Conservation (phyloP, 305 asterid genomes). For the Withania somnifera region DNA sequence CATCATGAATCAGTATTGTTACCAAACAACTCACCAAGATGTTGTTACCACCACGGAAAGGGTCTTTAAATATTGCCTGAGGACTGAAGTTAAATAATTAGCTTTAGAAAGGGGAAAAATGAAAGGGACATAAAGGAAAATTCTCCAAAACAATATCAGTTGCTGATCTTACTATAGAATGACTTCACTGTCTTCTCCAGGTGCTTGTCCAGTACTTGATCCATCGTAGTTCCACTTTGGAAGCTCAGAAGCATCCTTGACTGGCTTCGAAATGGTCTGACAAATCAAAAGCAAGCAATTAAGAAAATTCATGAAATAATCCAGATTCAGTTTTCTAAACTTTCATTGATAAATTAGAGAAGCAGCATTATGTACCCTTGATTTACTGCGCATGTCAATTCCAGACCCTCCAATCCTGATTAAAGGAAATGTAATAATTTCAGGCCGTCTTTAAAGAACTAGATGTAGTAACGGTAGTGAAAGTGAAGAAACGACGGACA, state of each 20-base stretch:
- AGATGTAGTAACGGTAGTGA: not conserved
- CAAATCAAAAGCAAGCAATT: conserved; percentile 1
- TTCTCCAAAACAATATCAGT: not conserved
- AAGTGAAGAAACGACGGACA: not conserved
- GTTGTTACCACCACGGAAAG: conserved; percentile 94
- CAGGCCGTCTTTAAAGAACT: not conserved
- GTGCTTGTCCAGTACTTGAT: conserved; percentile 98
- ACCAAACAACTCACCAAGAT: conserved; percentile 58
- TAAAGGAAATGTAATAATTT: not conserved
- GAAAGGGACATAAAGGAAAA: not conserved
- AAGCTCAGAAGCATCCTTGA: conserved; percentile 84
- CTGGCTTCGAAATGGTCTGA: conserved; percentile 81
- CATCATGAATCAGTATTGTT: not conserved
- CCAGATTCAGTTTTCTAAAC: not conserved
- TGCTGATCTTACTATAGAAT: conserved; percentile 62
- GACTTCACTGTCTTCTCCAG: conserved; percentile 98
- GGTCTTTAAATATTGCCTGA: conserved; percentile 94
- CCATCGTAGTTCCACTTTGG: conserved; percentile 98
- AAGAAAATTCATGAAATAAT: not conserved
- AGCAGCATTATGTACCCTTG: conserved; percentile 44
- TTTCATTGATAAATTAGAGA: not conserved
- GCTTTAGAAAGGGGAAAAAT: not conserved
- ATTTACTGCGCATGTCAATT: conserved; percentile 83
- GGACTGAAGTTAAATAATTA: conserved; percentile 44
- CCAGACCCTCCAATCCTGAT: conserved; percentile 95